Conservation (phyloP, 2,329 filamentous ascomycete genomes). For the Penicillium vulpinum region DNA sequence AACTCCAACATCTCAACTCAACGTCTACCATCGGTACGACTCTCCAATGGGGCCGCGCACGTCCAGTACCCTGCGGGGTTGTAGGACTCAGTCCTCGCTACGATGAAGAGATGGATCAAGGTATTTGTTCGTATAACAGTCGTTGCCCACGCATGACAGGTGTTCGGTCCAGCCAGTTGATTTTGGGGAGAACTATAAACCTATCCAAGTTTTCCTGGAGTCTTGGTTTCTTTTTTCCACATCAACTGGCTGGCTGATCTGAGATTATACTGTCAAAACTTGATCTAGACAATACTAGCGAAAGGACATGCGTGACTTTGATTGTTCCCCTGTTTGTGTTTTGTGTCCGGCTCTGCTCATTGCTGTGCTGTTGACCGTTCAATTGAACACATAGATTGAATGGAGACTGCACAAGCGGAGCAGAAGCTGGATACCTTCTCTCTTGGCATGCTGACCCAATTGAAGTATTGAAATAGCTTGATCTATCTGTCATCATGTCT, state of each 20-base stretch:
- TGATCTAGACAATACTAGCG: conserved; percentile 87
- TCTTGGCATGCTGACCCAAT: conserved; percentile 33
- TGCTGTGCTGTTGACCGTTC: conserved; percentile 2
- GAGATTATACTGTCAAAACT: conserved; percentile 79
- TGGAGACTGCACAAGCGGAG: not conserved
- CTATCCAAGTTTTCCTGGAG: not conserved
- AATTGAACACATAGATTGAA: conserved; percentile 3
- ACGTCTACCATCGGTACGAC: conserved; percentile 30
- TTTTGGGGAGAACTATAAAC: not conserved
- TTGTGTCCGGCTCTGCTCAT: conserved; percentile 9
- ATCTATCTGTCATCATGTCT: conserved; percentile 61
- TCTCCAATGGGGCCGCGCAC: conserved; percentile 33
- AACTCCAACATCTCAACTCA: not conserved
- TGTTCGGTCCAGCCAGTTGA: conserved; percentile 34
- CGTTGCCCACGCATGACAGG: conserved; percentile 46
- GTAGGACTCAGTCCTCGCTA: conserved; percentile 22
- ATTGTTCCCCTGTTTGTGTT: conserved; percentile 37
- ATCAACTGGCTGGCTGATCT: conserved; percentile 52
- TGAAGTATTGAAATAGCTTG: conserved; percentile 27
- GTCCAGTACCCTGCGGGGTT: conserved; percentile 13
- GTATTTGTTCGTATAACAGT: conserved; percentile 46
- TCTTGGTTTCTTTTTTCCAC: conserved; percentile 14
- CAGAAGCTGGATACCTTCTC: conserved; percentile 14
- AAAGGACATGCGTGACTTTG: conserved; percentile 78
- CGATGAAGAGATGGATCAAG: conserved; percentile 42